Base-by-base conservation (phyloP, 495 filamentous ascomycete genomes). In the Trichoderma erinaceum region DNA sequence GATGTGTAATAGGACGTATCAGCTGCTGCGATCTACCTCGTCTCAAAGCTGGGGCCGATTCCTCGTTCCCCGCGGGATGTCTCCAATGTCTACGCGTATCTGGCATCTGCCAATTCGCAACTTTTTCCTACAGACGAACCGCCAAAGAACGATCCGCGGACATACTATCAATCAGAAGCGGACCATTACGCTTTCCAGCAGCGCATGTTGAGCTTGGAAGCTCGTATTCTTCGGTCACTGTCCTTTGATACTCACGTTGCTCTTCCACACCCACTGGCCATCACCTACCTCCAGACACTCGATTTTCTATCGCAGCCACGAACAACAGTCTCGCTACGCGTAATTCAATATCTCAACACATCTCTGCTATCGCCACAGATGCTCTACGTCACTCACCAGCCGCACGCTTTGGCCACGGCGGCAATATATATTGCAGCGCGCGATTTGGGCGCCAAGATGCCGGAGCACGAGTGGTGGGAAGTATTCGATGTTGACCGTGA, bases 401-500 rank as follows among this genome's bases (percentile, higher is more conserved):
- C 95, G 27, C 84, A 88, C 67, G 85, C 87, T 27, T 80, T 99
- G 15, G 96, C 96, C 4, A 90, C 92, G 6, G 92, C 93, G 16
- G 90, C 93, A 4, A 88, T 96, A 21, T 99, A 98, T 75, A 85
- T 93, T 21, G 91, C 93, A 11, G 88, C 92, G n/a, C 85, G 90
- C 29, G 93, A 98, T 67, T 75, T 87, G 3, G 88, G 83, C 0
- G 84, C 89, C 38, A 92, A 90, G 75, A 81, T 98, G 76, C 90
- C 94, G 3, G 88, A 88, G 64, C 82, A 80, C 29, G 89, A 92
- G 65, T 99, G 95, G 95, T 99, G 95, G 95, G 93, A 96, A 78
- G 90, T 97, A 0, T 98, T 99, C 77, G 95, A 99, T 79, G 91
- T 93, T n/a, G 94, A 97, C 64, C 83, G 96, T 25, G 95, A 99